Base-by-base conservation (phyloP, 2,329 filamentous ascomycete species). In the Penicillium sp. region DNA sequence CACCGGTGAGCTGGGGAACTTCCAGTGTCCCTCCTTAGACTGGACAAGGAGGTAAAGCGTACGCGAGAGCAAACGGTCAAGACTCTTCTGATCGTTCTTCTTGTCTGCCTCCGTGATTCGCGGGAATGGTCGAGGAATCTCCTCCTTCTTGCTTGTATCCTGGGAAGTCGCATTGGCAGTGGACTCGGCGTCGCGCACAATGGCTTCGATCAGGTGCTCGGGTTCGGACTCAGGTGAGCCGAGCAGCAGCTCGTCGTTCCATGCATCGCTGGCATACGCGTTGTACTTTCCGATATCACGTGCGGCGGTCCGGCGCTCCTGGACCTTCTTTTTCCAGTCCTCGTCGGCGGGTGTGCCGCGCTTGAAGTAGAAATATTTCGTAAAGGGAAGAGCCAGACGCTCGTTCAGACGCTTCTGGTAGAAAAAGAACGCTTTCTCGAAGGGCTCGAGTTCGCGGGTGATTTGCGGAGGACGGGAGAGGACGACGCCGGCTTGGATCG, bases 381-480 rank as follows among this genome's bases (percentile, higher is more conserved):
- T 87, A 71, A 97, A 99, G 1, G 91, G 88, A 4, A 93, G 80
- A 16, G 86, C 84, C 44, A 95, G 80, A 36, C 93, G 88, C 77
- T 99, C 93, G 72, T 97, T 95, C 53, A 99, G 80, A 12, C 93
- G 89, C 63, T 92, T 92, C 75, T 99, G 93, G 76, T 99, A 99
- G 69, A 99, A 90, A 78, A 87, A 95, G 75, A 87, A 97, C 56
- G 92, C 80, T 66, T 89, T 87, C 72, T 99, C 93, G 72, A 99
- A 97, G 11, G 88, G 79, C 29, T 87, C 88, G 46, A 92, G 84
- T 53, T 86, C 79, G 59, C 88, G 86, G 22, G 93, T 97, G 63
- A 99, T 79, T 51, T 95, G 77, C 6, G 93, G 93, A 40, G 93
- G 83, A 25, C 93, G 89, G 38, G 90, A 93, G 56, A 99, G 83